These are phyloP conservation scores for Microglena sp. DNA, from an alignment of 139 green algal species.

Conservation along the genomic window DNA sequence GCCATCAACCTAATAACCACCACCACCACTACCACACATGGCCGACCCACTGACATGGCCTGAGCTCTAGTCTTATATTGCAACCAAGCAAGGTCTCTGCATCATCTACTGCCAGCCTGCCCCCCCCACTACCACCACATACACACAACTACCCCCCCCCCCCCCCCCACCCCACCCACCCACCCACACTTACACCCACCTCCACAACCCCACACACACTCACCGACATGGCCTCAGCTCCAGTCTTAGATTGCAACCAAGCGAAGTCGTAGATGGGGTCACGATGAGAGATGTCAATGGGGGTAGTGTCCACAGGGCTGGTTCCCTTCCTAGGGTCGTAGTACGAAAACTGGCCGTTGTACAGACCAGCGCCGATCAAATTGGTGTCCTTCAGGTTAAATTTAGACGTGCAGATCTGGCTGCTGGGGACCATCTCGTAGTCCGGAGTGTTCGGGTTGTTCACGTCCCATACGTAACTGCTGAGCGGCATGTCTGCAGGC, in stretches of 20 bases:
- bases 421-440: slow-evolving; percentile 53
- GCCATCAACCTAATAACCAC: not conserved
- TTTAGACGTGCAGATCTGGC: slow-evolving; percentile 67
- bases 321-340: slow-evolving; percentile 80
- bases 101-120: no score
- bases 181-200: not conserved
- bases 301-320: slow-evolving; percentile 54
- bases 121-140: no score
- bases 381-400: slow-evolving; percentile 77
- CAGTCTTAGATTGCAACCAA: slow-evolving; percentile 90
- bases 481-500: slow-evolving; percentile 52
- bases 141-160: no score
- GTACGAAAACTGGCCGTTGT: slow-evolving; percentile 82
- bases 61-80: slow-evolving; percentile 89
- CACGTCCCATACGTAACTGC: slow-evolving; percentile 84
- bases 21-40: not conserved
- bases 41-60: slow-evolving; percentile 51
- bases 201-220: not conserved
- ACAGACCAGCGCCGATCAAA: slow-evolving; percentile 69
- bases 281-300: slow-evolving; percentile 54
- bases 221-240: slow-evolving; percentile 74
- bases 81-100: slow-evolving; percentile 84
- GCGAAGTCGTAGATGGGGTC: slow-evolving; percentile 79
- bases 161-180: no score
- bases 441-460: slow-evolving; percentile 79